Percentiles rank a stretch among this genome's conserved stretches.
Conservation (phyloP, 352 stramenopile species). For the Elongisporangium undulatum region DNA sequence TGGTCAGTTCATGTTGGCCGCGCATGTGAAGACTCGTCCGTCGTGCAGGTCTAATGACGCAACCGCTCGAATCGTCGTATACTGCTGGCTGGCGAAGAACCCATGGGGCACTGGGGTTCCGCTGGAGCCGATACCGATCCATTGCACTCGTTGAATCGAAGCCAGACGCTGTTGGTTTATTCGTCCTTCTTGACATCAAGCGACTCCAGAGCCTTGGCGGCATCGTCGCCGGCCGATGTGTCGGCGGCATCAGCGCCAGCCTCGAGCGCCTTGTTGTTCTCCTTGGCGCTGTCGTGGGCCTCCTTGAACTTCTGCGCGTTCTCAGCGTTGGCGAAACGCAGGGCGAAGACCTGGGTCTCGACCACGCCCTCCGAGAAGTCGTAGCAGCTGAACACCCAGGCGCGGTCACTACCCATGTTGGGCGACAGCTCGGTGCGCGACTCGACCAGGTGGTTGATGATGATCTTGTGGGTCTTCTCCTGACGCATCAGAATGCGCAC, state of each 20-base stretch:
- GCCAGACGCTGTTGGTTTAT: constrained; percentile 10
- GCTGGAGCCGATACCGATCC: not conserved
- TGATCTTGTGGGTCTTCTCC: constrained; percentile 99
- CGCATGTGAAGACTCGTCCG: no score
- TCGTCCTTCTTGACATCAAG: constrained; percentile 92
- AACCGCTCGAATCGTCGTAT: not conserved
- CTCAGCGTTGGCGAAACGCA: constrained; percentile 95
- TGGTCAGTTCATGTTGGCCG: not conserved
- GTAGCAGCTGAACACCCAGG: constrained; percentile 98
- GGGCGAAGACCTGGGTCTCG: constrained; percentile 86
- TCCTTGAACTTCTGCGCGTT: constrained; percentile 97
- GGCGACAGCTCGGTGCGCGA: constrained; percentile 94
- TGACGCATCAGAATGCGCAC: constrained; percentile 97
- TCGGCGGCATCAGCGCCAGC: constrained; percentile 90
- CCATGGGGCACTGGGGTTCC: not conserved
- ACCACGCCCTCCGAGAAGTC: constrained; percentile 96
- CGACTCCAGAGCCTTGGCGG: constrained; percentile 87
- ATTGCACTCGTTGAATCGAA: not conserved
- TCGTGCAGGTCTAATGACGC: not conserved
- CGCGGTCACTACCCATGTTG: constrained; percentile 95
- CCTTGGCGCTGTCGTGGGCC: constrained; percentile 91
- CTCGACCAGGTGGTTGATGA: constrained; percentile 97
- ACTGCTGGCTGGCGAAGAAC: not conserved
- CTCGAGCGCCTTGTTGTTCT: constrained; percentile 93
- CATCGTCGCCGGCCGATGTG: constrained; percentile 90